Percentiles rank a stretch among this genome's conserved stretches.
These are phyloP conservation scores for Earliella scabrosa DNA, from an alignment of 1,284 basidiomycete species.

Conservation along the genomic window DNA sequence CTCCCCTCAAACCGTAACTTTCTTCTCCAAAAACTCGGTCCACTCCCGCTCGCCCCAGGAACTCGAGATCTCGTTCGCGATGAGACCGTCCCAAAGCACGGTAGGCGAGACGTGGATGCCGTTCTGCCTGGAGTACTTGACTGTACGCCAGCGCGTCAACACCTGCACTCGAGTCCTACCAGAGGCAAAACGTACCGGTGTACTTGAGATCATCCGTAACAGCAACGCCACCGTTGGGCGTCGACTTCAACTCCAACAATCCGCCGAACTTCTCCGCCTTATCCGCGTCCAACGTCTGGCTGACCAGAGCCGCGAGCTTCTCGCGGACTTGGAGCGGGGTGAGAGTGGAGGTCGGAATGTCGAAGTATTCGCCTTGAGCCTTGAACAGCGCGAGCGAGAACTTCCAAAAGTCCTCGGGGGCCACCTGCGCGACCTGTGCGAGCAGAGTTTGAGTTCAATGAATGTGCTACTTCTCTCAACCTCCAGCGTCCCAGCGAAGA, in stretches of 20 bases:
- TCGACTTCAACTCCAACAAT: slow-evolving; percentile 64
- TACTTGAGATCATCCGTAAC: slow-evolving; percentile 90
- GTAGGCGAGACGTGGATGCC: slow-evolving; percentile 93
- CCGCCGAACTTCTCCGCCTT: slow-evolving; percentile 59
- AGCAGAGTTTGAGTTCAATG: background rate
- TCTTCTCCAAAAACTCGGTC: slow-evolving; percentile 78
- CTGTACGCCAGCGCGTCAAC: slow-evolving; percentile 37
- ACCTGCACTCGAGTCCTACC: background rate
- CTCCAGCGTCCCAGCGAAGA: too few relatives aligned
- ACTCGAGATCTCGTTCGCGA: slow-evolving; percentile 81
- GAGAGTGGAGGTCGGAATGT: slow-evolving; percentile 72
- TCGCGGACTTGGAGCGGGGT: slow-evolving; percentile 78
- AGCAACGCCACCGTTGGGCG: slow-evolving; percentile 74
- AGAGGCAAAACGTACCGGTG: slow-evolving; percentile 53
- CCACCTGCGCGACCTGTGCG: slow-evolving; percentile 59
- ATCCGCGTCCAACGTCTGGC: slow-evolving; percentile 49
- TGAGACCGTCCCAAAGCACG: slow-evolving; percentile 83
- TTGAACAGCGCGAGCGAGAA: slow-evolving; percentile 81
- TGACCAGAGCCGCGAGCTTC: slow-evolving; percentile 68
- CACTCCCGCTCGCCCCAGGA: slow-evolving; percentile 87
- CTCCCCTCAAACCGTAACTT: slow-evolving; percentile 46
- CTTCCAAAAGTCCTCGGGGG: slow-evolving; percentile 80
- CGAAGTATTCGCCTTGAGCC: slow-evolving; percentile 77
- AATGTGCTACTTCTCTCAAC: background rate
- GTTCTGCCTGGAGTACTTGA: slow-evolving; percentile 92